phyloP scores from a whole-genome alignment of 2,329 filamentous ascomycete genomes.

The Cryphonectria carpinicola region DNA sequence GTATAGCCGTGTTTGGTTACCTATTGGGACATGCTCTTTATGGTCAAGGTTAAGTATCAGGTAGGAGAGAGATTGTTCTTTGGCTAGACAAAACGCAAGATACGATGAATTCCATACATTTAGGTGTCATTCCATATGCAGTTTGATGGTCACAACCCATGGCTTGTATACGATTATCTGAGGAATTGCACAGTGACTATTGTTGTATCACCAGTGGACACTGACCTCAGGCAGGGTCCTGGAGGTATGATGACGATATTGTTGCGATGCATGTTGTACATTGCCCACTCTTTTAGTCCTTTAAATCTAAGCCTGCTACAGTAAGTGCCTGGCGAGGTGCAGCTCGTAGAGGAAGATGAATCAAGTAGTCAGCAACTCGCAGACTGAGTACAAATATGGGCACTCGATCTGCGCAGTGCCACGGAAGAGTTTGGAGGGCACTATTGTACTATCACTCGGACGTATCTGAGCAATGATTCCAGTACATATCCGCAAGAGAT shows the following conservation, averaged over 20 bases:
- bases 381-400: not conserved
- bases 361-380: not conserved
- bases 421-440: not conserved
- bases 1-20: not conserved
- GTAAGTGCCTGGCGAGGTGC: not conserved
- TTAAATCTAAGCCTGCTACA: not conserved
- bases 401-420: not conserved
- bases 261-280: too few species aligned
- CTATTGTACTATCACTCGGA: not conserved
- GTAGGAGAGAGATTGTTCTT: not conserved
- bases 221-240: too few species aligned
- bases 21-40: not conserved
- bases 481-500: not conserved
- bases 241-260: too few species aligned
- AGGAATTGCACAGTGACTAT: too few species aligned
- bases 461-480: not conserved
- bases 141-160: not conserved
- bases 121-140: not conserved
- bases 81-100: not conserved
- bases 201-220: too few species aligned
- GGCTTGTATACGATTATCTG: too few species aligned
- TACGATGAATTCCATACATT: not conserved
- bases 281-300: too few species aligned
- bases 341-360: not conserved
- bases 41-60: not conserved